A percentile compares a stretch with the other conserved stretches of the same genome.
These are phyloP conservation scores for Heliamphora pulchella DNA, from an alignment of 179 eudicot genomes.

Conservation along the genomic window DNA sequence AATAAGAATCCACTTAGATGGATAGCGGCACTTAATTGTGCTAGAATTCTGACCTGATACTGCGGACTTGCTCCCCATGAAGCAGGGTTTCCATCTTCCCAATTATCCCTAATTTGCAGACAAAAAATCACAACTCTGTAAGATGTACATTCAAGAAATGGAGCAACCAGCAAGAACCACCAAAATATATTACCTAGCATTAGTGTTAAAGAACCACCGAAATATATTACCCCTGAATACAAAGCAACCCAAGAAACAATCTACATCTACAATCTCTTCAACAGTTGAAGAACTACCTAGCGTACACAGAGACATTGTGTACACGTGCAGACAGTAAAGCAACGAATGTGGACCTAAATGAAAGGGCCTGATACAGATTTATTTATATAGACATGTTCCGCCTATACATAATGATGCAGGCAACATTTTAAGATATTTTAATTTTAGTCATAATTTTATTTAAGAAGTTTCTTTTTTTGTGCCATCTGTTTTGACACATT, in stretches of 20 bases:
- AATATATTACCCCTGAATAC: not conserved
- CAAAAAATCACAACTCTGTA: not conserved
- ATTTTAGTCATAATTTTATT: too few species aligned
- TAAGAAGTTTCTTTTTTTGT: too few species aligned
- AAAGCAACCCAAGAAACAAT: not conserved
- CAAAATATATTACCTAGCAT: not conserved
- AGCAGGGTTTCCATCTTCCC: slow-evolving; percentile 97
- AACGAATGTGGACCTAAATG: not conserved
- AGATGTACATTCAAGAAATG: not conserved
- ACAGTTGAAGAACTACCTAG: not conserved
- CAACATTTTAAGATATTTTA: too few species aligned
- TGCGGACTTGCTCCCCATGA: slow-evolving; percentile 94
- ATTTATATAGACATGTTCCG: not conserved
- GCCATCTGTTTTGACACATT: too few species aligned
- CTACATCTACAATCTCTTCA: not conserved
- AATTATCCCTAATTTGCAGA: slow-evolving; percentile 54
- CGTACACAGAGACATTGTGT: not conserved
- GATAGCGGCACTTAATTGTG: not conserved
- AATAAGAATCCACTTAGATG: not conserved
- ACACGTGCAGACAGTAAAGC: not conserved
- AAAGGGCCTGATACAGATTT: not conserved
- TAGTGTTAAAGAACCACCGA: not conserved
- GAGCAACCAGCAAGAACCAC: not conserved
- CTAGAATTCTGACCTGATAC: slow-evolving; percentile 55
- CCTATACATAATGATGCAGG: not conserved